Base-by-base conservation (phyloP, 805 yeast species). In the Komagataella phaffii region DNA sequence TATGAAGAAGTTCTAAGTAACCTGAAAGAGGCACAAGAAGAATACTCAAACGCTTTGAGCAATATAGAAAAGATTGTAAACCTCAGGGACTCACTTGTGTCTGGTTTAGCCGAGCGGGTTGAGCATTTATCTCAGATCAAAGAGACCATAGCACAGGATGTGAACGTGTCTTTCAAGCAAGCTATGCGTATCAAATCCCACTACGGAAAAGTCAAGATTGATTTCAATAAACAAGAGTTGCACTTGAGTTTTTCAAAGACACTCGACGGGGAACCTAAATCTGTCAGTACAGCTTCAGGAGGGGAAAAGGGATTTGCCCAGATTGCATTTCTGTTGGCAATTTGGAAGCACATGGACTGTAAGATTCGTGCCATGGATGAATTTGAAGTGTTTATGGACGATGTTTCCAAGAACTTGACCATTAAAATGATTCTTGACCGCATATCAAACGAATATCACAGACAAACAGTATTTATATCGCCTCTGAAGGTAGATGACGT, bases 351-450 rank as follows among this genome's bases (percentile, higher is more conserved):
- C 24, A 90, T 93, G 96, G 80, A 84, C 54, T 83, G 95, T 0
- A 79, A 86, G 52, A 77, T 93, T 17, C 78, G 95, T 54, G 97
- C 97, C 0, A 69, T 93, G 54, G 99, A 93, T 66, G 99, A 93
- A 65, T 93, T 86, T 64, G 99, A 93, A 67, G 99, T 93, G 18
- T 93, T 83, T 61, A 93, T 93, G 99, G 99, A 93, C 65, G 88
- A 88, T 49, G 87, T 88, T 17, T 89, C 90, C 62, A 76, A 99
- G 57, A 75, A 83, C 47, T 77, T 85, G 50, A 88, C 96, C 54
- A 80, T 93, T 62, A 74, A 78, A 49, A 67, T 90, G 55, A 81
- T 93, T 62, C 70, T 89, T 49, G 76, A 76, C 23, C 85, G 88
- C 56, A 75, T 90, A 30, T 67, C 80, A 6, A 74, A 74, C 49